These are phyloP conservation scores for Petunia hybrid DNA, from an alignment of 305 asterid genomes.

Conservation along the genomic window DNA sequence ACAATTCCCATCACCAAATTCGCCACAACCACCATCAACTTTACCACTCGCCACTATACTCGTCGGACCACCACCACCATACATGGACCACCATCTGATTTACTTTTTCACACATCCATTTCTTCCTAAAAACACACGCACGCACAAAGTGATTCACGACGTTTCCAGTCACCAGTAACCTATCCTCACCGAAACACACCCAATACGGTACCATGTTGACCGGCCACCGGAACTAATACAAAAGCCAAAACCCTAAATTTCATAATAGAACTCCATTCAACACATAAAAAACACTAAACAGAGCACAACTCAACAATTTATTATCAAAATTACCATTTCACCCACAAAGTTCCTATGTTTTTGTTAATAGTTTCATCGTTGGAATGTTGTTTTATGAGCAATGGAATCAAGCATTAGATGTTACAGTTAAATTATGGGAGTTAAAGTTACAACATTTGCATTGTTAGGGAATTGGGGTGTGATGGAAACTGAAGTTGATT, in stretches of 20 bases:
- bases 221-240: constrained; percentile 53
- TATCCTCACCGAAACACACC: constrained; percentile 35
- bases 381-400: constrained; percentile 59
- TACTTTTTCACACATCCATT: too few species aligned
- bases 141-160: too few species aligned
- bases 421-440: constrained; percentile 70
- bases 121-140: too few species aligned
- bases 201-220: constrained; percentile 47
- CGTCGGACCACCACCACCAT: too few species aligned
- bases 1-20: too few species aligned
- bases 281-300: constrained; percentile 20
- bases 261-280: constrained; percentile 50
- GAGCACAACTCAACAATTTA: constrained; percentile 41
- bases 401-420: constrained; percentile 74
- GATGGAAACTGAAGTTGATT: too few species aligned
- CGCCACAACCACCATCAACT: too few species aligned
- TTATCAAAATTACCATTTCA: constrained; percentile 42
- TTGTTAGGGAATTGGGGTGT: too few species aligned
- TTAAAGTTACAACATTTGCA: constrained; percentile 44
- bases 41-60: too few species aligned
- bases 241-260: constrained; percentile 51
- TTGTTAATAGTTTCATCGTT: constrained; percentile 6
- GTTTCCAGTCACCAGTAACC: constrained; percentile 33
- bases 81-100: too few species aligned
- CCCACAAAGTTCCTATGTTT: constrained; percentile 46